Evolutionary conservation across 768 basidiomycete species (phyloP), one percentile per base, ranked within the genome.

Genomic region (Xerocomellus amylosporus): DNA sequence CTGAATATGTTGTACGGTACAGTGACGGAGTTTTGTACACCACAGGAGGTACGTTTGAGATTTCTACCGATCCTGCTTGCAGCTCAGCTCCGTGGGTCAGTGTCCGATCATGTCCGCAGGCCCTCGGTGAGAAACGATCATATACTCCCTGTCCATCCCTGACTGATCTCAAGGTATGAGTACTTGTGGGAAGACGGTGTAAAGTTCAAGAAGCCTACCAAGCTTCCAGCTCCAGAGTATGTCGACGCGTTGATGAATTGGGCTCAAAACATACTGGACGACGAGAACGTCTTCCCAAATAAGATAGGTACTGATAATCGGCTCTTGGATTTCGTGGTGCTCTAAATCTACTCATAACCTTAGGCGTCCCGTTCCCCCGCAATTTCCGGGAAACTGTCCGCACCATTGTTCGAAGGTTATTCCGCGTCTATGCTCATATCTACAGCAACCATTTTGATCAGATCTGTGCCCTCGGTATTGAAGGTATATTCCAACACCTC

Each of bases 391-490:
- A 91, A 17, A 95, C 91, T 0, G 88, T 97, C 56, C 87, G 93
- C 66, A 93, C 91, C 10, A 93, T 99, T 55, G 83, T 93, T 53
- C 83, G 97, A 42, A 83, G 97, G 26, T 72, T 99, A 51, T 99
- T 99, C 80, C 83, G 97, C 17, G 90, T 99, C 39, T 99, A 99
- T 69, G 97, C 94, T 19, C 97, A 99, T 70, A 86, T 98, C 66
- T 99, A 99, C 77, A 96, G 94, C 78, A 96, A 93, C 62, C 97
- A 99, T 73, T 98, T 99, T 71, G 97, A 98, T 64, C 96, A 98
- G 64, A 92, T 98, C 55, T 98, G 96, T 70, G 97, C 97, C 14
- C 75, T 99, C 43, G 95, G 95, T 6, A 98, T 99, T 49, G 97
- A 99, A 82, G 96, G 96, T 96, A 56, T 38, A 76, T 33, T 47